Evolutionary conservation across 331 rosid species (phyloP), one percentile per base, ranked within the genome.

Genomic region (Telfairia occidentalis): DNA sequence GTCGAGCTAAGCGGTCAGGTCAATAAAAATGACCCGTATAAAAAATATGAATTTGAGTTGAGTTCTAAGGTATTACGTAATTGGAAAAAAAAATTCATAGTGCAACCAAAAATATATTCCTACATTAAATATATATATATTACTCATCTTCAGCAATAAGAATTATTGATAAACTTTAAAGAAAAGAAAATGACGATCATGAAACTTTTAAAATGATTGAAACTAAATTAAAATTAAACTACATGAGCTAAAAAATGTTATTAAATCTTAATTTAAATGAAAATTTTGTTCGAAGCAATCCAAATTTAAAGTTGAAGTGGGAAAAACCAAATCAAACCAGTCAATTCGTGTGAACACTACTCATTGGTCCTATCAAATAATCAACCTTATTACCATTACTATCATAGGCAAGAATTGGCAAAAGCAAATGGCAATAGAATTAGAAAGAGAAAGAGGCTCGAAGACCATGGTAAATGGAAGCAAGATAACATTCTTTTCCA

Each of bases 351-450:
- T 5, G n/a, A 28, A 57, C 64, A 28, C 64, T 57, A n/a, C 19
- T 4, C 2, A 57, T 11, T 57, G 16, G 37, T 26, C 64, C 29
- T 34, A n/a, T 35, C 11, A 63, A 48, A 34, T 9, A 65, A 4
- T 65, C 50, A 65, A 65, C 50, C 45, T 65, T 38, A 65, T 65
- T 65, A 38, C 72, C 49, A 65, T 65, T 65, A 19, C 72, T 19
- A 65, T 38, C 49, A 38, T 11, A 19, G 54, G 24, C 45, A 71
- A 29, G 45, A 71, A 7, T 2, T 24, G 19, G 58, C 26, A 13
- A 71, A 71, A 46, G 75, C 26, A 40, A 65, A 65, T 65, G 50
- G 5, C 32, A 65, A 38, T 37, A 45, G n/a, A 70, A 58, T 16
- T 7, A 43, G 19, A 70, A 70, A 23, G 57, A 45, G 55, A 40